A percentile compares a stretch with the other conserved stretches of the same genome.
Evolutionary conservation across 805 yeast species (phyloP).

Genomic region (Lachancea cidri): DNA sequence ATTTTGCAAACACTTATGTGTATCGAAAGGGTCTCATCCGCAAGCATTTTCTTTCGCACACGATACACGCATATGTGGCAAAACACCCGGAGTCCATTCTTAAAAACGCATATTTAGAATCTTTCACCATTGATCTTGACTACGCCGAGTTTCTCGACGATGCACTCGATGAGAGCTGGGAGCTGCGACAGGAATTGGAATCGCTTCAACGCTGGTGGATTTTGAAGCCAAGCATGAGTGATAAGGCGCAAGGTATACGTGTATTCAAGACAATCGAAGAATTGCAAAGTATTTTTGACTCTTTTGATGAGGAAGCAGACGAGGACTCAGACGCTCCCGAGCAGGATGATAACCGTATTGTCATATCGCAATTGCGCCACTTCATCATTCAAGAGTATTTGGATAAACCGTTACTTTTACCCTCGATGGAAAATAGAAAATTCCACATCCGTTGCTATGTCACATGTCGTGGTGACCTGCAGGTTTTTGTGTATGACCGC

Average conservation of each 20-base stretch:
- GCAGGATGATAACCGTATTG: slow-evolving; percentile 55
- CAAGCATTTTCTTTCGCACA: slow-evolving; percentile 83
- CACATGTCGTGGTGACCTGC: slow-evolving; percentile 64
- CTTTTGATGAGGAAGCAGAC: slow-evolving; percentile 73
- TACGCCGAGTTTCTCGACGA: slow-evolving; percentile 96
- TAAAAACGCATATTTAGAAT: slow-evolving; percentile 58
- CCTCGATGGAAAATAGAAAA: slow-evolving; percentile 58
- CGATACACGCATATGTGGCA: slow-evolving; percentile 65
- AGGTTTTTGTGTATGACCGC: slow-evolving; percentile 73
- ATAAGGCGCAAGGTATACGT: slow-evolving; percentile 92
- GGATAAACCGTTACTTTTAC: slow-evolving; percentile 58
- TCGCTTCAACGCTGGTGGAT: slow-evolving; percentile 61
- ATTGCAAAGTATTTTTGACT: slow-evolving; percentile 76
- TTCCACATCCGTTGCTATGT: slow-evolving; percentile 89
- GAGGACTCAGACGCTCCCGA: slow-evolving; percentile 47
- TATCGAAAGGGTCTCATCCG: slow-evolving; percentile 88
- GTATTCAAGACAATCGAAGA: slow-evolving; percentile 74
- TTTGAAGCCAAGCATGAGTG: slow-evolving; percentile 94
- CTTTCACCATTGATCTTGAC: slow-evolving; percentile 80
- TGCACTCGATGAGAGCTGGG: slow-evolving; percentile 87
- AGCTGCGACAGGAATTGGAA: slow-evolving; percentile 72
- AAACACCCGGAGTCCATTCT: slow-evolving; percentile 71
- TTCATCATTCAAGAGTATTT: slow-evolving; percentile 86
- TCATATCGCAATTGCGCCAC: slow-evolving; percentile 83
- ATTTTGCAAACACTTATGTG: slow-evolving; percentile 72